Evolutionary conservation across 2,329 filamentous ascomycete species (phyloP).

Genomic region (Dichotomopilus funicola): DNA sequence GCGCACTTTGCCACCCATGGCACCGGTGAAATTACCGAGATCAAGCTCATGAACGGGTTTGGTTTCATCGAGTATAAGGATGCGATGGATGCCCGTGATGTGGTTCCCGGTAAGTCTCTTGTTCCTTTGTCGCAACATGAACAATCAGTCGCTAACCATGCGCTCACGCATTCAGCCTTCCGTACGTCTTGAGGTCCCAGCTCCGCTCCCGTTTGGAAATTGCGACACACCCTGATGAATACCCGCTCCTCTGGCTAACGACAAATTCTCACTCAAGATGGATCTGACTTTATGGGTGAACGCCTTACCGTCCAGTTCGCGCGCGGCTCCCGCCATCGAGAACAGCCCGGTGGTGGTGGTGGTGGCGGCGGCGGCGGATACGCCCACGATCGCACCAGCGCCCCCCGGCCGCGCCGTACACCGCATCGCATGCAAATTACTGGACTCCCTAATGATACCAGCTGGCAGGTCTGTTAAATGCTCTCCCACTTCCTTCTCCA

Average conservation of each 20-base stretch:
- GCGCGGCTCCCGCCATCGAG: slow-evolving; percentile 64
- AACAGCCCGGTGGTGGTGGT: slow-evolving; percentile 25
- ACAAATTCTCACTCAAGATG: slow-evolving; percentile 56
- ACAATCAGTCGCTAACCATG: slow-evolving; percentile 22
- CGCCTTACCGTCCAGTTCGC: slow-evolving; percentile 97
- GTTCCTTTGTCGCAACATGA: background rate
- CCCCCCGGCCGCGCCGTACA: slow-evolving; percentile 81
- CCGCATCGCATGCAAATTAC: slow-evolving; percentile 95
- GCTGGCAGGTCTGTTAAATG: slow-evolving; percentile 94
- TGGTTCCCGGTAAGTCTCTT: slow-evolving; percentile 76
- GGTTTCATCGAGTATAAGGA: slow-evolving; percentile 99
- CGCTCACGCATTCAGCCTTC: slow-evolving; percentile 43
- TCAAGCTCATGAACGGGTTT: slow-evolving; percentile 99
- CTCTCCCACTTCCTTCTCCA: slow-evolving; percentile 49
- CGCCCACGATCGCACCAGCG: slow-evolving; percentile 47
- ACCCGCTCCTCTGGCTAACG: slow-evolving; percentile 32
- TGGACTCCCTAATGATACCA: slow-evolving; percentile 95
- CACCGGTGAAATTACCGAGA: slow-evolving; percentile 94
- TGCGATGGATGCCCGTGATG: slow-evolving; percentile 94
- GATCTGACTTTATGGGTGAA: slow-evolving; percentile 96
- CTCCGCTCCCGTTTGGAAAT: slow-evolving; percentile 25
- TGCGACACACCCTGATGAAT: slow-evolving; percentile 25
- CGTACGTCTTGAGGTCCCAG: slow-evolving; percentile 43
- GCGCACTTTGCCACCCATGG: slow-evolving; percentile 93
- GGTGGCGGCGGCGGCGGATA: slow-evolving; percentile 38